A percentile compares a stretch with the other conserved stretches of the same genome.
These are phyloP conservation scores for Boletus insuetus DNA, from an alignment of 768 basidiomycete genomes.

Conservation along the genomic window DNA sequence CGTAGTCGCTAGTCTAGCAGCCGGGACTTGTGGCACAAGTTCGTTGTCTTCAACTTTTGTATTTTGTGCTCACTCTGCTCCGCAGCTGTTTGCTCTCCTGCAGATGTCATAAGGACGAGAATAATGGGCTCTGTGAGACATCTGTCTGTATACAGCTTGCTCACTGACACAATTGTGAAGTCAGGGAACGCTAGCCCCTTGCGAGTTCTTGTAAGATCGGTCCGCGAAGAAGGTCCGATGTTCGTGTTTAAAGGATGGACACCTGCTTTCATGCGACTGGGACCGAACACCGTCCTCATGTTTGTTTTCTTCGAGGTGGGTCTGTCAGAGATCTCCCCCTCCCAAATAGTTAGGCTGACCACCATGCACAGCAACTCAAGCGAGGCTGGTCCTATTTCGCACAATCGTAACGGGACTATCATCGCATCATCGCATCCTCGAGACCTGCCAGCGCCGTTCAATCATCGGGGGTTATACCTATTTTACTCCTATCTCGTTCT, in stretches of 20 bases:
- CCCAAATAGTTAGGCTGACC: constrained; percentile 2
- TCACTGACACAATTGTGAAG: constrained; percentile 33
- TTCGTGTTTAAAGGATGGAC: constrained; percentile 91
- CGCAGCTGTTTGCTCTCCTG: constrained; percentile 74
- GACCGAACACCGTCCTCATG: constrained; percentile 80
- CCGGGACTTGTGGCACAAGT: constrained; percentile 81
- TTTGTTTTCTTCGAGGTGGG: constrained; percentile 83
- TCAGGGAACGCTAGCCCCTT: constrained; percentile 47
- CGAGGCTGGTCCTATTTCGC: constrained; percentile 44
- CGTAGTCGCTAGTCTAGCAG: constrained; percentile 60
- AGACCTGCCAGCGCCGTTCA: not conserved
- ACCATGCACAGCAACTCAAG: constrained; percentile 61
- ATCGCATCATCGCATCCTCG: not conserved
- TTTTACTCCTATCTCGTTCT: not conserved
- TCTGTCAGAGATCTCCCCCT: not conserved
- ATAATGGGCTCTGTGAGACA: constrained; percentile 70
- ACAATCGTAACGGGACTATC: not conserved
- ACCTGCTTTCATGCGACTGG: constrained; percentile 80
- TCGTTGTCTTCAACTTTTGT: constrained; percentile 20
- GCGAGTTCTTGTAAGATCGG: constrained; percentile 54
- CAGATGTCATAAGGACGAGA: constrained; percentile 72
- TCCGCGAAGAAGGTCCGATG: constrained; percentile 68
- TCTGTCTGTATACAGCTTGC: not conserved
- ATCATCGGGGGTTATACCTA: not conserved
- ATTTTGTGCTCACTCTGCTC: constrained; percentile 2